Base-by-base conservation (phyloP, 1,284 basidiomycete genomes). In the Lentinus polychrous region DNA sequence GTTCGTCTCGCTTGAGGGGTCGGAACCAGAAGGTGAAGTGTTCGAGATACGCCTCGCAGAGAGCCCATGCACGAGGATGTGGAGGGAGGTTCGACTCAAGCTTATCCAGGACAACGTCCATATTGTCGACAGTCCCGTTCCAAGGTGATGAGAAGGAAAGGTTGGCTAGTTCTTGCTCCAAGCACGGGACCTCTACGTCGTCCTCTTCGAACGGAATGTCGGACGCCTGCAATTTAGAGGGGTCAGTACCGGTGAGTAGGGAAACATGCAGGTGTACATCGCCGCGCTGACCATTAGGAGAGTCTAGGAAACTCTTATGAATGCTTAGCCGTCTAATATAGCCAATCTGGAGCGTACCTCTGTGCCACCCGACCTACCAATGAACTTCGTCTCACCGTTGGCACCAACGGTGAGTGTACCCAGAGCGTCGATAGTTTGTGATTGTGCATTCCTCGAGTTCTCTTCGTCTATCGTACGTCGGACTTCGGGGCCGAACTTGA, bases 11-110 rank as follows among this genome's bases (percentile, higher is more conserved):
- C 49, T 67, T 72, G 53, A 86, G 69, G 1, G 82, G 80, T 23
- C 74, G 70, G 56, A 78, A 81, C 46, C 72, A 66, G 76, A 79
- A 84, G 11, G 80, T 65, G 14, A 74, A 74, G 41, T 85, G 79
- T 53, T 83, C 80, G 56, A 81, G 59, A 54, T 82, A 85, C 2
- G 81, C 79, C 63, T 85, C 83, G 55, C 79, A 84, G 2, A 85
- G 67, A 5, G 79, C 64, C 70, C 79, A 81, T 15, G 82, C 67
- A 5, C 65, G 63, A 8, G 59, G 54, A 46, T 63, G 63, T 10
- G 59, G 52, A 1, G 67, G 67, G 10, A 69, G 57, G 34, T 55
- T 51, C 8, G 56, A 52, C 43, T 65, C 62, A 10, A 65, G 52
- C 37, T 58, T 55, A 38, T 60, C 58, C 20, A 65, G 44, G 20